phyloP scores from a whole-genome alignment of 495 filamentous ascomycete species.

The Penicillium subrubescens region DNA sequence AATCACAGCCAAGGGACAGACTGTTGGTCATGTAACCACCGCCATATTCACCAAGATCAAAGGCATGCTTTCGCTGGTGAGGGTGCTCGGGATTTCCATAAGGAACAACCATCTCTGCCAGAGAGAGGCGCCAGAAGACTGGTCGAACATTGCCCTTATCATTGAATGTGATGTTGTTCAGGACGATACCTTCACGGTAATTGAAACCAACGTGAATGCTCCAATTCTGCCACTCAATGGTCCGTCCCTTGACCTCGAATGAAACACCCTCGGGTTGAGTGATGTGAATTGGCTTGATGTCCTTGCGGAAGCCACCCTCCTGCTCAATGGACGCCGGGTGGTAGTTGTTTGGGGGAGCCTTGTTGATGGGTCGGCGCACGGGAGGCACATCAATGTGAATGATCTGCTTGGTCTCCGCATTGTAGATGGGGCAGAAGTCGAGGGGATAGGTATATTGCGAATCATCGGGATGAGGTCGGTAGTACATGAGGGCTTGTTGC shows the following conservation, averaged over 20 bases:
- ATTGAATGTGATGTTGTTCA: constrained; percentile 85
- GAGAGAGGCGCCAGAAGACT: constrained; percentile 67
- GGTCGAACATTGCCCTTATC: constrained; percentile 76
- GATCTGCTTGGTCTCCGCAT: constrained; percentile 79
- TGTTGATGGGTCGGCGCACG: constrained; percentile 76
- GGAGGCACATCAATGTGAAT: constrained; percentile 88
- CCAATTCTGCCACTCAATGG: constrained; percentile 95
- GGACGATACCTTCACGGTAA: constrained; percentile 74
- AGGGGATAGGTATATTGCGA: constrained; percentile 90
- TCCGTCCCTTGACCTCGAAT: constrained; percentile 76
- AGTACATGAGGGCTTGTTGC: constrained; percentile 96
- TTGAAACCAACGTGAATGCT: constrained; percentile 87
- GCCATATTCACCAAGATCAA: constrained; percentile 77
- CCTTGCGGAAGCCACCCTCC: constrained; percentile 74
- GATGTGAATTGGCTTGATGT: constrained; percentile 92
- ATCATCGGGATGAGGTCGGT: constrained; percentile 82
- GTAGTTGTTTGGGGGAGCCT: constrained; percentile 76
- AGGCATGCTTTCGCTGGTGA: constrained; percentile 76
- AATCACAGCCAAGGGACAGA: constrained; percentile 69
- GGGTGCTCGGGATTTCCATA: constrained; percentile 74
- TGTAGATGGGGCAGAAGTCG: constrained; percentile 93
- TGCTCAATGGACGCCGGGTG: constrained; percentile 71
- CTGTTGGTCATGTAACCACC: constrained; percentile 77
- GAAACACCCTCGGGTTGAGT: constrained; percentile 94
- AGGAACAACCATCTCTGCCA: constrained; percentile 79